These are phyloP conservation scores for Uronychia setigera DNA, from an alignment of 73 alveolate genomes.

Conservation along the genomic window DNA sequence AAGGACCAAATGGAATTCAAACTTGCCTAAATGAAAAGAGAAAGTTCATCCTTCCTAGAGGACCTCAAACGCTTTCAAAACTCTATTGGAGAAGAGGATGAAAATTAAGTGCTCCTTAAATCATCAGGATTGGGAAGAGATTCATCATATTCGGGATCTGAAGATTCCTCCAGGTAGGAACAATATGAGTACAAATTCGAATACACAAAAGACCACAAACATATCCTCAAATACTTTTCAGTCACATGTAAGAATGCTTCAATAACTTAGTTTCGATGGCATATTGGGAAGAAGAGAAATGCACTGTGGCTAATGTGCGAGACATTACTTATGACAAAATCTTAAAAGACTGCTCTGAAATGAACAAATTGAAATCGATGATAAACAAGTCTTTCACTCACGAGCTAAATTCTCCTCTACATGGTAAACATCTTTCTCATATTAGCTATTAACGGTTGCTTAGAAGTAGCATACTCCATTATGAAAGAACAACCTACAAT, in stretches of 20 bases:
- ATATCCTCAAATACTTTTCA: too few relatives aligned
- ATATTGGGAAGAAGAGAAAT: background rate
- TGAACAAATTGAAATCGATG: background rate
- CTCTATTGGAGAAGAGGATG: background rate
- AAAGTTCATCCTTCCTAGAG: background rate
- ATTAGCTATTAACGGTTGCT: background rate
- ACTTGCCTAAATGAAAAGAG: background rate
- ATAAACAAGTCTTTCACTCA: slow-evolving; percentile 1
- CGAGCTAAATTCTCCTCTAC: slow-evolving; percentile 5
- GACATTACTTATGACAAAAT: slow-evolving; percentile 4
- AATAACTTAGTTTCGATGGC: background rate
- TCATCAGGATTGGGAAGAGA: background rate
- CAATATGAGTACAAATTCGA: background rate
- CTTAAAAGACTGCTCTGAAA: background rate
- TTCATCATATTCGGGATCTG: background rate
- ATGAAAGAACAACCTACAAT: background rate
- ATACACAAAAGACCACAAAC: background rate
- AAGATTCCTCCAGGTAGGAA: background rate
- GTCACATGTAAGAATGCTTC: background rate
- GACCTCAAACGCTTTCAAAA: background rate
- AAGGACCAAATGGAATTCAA: background rate
- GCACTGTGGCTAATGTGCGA: background rate
- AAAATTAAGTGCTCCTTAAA: background rate
- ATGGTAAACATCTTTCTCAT: background rate
- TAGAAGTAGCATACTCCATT: background rate